Evolutionary conservation across 495 filamentous ascomycete genomes (phyloP), one percentile per base, ranked within the genome.

Genomic region (Tuber melanosporum): DNA sequence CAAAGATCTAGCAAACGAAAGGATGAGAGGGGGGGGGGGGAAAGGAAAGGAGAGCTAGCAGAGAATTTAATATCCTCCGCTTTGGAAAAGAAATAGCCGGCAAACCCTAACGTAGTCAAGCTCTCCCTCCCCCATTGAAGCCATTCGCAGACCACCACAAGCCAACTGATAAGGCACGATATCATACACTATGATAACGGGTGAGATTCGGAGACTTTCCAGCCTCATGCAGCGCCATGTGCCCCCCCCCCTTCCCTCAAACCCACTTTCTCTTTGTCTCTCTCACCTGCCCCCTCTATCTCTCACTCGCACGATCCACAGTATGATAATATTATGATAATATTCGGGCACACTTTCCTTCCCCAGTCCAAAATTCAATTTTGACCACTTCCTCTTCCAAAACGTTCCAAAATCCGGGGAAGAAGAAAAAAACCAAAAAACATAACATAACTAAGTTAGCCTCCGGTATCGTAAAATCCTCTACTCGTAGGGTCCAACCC

Each of bases 1-100:
- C 22, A n/a, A 52, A 75, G 74, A 69, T 41, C 70, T 66, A 74
- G 62, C 39, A 70, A 73, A 43, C 41, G 52, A 57, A n/a, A 43
- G 66, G 62, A 74, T 19, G 12, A 45, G 62, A 9, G 74, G 49
- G 15, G 36, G 36, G 5, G 32, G 12, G 44, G 14, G 41, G 36
- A 32, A 71, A 44, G 71, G 74, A 71, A 46, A 15, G 66, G 70
- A 20, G 57, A 32, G 44, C 26, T 46, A n/a, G 43, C 26, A 19
- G 17, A 62, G 10, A 17, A 66, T 26, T 66, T 66, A 19, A 32
- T 36, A 36, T 26, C 26, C 57, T 36, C 12, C 57, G 57, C 26
- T 3, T 3, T 36, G 14, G 26, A 66, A 52, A 52, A 75, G 26
- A 41, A 74, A 43, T 76, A 75, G 71, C 75, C 46, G 26, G 26